A percentile compares a stretch with the other conserved stretches of the same genome.
Conservation (phyloP, 176 grass and related monocot species). For the Aechmea fasciata region DNA sequence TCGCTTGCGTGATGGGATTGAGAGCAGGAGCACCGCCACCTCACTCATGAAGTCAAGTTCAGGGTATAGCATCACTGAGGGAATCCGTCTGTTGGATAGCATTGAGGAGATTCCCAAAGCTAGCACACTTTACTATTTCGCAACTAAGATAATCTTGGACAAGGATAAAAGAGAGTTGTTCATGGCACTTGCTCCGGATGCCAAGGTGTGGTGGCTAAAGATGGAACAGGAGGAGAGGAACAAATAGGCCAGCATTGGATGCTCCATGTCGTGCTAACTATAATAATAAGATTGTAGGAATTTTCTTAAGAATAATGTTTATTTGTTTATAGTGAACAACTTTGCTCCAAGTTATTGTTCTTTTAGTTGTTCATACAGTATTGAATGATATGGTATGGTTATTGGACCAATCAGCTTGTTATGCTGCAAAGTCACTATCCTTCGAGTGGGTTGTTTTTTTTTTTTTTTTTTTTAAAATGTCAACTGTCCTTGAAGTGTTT, state of each 20-base stretch:
- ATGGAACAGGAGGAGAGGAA: constrained; percentile 28
- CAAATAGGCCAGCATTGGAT: constrained; percentile 1
- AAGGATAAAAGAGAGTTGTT: constrained; percentile 29
- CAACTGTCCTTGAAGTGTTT: too few relatives aligned
- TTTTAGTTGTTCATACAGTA: too few relatives aligned
- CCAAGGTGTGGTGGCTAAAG: constrained; percentile 30
- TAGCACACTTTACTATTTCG: constrained; percentile 28
- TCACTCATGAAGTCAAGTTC: not conserved
- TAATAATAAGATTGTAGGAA: too few relatives aligned
- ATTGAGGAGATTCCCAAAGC: constrained; percentile 26
- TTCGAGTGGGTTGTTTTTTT: too few relatives aligned
- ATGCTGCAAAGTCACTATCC: too few relatives aligned
- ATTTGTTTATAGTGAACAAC: too few relatives aligned
- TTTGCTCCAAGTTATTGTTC: too few relatives aligned
- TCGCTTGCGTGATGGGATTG: constrained; percentile 3
- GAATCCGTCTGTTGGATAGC: constrained; percentile 26
- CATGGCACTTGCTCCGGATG: constrained; percentile 17
- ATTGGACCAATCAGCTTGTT: too few relatives aligned
- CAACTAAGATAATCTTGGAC: constrained; percentile 27
- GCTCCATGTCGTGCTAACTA: too few relatives aligned
- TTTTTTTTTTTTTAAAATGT: too few relatives aligned
- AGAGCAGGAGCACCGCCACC: constrained; percentile 16
- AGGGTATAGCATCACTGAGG: constrained; percentile 20
- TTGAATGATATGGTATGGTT: too few relatives aligned
- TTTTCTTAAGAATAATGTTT: too few relatives aligned